phyloP scores from a whole-genome alignment of 2,329 filamentous ascomycete genomes.

The Colletotrichum liaoningense region DNA sequence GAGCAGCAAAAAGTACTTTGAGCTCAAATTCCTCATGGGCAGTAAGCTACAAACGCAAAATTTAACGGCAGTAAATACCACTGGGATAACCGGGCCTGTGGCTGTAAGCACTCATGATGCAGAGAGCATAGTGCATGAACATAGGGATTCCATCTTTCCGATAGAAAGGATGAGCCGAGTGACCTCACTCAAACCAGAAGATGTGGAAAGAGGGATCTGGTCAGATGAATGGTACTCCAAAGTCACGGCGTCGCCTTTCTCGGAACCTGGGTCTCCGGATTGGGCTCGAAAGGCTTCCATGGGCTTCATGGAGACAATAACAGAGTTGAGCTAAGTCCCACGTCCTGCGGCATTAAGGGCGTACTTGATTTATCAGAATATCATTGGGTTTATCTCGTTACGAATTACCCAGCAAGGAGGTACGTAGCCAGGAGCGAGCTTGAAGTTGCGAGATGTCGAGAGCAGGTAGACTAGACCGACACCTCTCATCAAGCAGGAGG shows the following conservation, averaged over 20 bases:
- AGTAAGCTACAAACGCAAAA: slow-evolving; percentile 26
- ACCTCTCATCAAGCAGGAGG: too few species aligned
- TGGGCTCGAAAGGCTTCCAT: neutral
- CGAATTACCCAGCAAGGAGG: too few species aligned
- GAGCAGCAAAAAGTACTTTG: neutral
- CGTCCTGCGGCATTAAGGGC: neutral
- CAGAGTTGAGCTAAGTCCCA: neutral
- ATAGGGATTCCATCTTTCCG: neutral
- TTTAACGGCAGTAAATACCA: neutral
- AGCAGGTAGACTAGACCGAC: too few species aligned
- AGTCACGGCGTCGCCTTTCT: neutral
- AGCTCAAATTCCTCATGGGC: slow-evolving; percentile 23
- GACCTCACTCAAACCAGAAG: too few species aligned
- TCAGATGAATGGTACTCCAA: neutral
- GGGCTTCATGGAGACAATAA: neutral
- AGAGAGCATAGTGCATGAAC: neutral
- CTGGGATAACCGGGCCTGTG: neutral
- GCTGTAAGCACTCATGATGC: neutral
- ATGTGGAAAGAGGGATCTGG: neutral
- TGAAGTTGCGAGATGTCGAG: too few species aligned
- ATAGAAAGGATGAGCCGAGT: neutral
- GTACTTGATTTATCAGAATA: too few species aligned
- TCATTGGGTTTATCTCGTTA: too few species aligned
- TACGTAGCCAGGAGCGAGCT: too few species aligned
- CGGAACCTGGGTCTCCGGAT: neutral